Evolutionary conservation across 176 grass and related monocot species (phyloP).

Genomic region (Microstegium vimineum): DNA sequence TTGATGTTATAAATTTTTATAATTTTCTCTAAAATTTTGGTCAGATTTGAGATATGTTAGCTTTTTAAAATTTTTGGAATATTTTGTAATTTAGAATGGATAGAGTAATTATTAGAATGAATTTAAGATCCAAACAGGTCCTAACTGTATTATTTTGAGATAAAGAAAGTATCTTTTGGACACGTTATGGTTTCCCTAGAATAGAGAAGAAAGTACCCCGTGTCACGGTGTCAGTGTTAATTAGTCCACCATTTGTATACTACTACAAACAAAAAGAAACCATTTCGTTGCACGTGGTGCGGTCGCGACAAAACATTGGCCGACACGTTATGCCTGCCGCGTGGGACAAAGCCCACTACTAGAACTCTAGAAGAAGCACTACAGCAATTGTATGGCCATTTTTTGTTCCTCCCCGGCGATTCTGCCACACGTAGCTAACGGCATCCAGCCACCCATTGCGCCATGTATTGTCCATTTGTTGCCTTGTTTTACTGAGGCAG

Average conservation of each 20-base stretch:
- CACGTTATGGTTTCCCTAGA: not conserved
- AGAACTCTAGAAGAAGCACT: no score
- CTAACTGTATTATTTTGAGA: not conserved
- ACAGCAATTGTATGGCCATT: not conserved
- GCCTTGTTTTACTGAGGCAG: not conserved
- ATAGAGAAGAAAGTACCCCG: not conserved
- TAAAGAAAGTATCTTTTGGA: not conserved
- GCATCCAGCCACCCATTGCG: not conserved
- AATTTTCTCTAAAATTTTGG: no score
- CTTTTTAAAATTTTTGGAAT: no score
- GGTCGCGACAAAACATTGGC: not conserved
- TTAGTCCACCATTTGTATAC: not conserved
- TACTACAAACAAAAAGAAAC: not conserved
- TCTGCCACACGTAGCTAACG: not conserved
- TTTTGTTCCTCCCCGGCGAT: not conserved
- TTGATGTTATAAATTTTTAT: no score
- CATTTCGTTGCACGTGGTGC: slow-evolving; percentile 13
- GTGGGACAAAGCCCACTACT: not conserved
- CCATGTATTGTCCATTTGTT: not conserved
- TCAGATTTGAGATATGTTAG: no score
- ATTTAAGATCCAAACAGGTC: no score
- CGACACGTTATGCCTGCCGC: not conserved
- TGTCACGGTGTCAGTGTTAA: not conserved
- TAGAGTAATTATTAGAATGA: no score
- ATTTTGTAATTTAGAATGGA: no score